phyloP scores from a whole-genome alignment of 148 eudicot genomes.

The Chenopodium quinoa region DNA sequence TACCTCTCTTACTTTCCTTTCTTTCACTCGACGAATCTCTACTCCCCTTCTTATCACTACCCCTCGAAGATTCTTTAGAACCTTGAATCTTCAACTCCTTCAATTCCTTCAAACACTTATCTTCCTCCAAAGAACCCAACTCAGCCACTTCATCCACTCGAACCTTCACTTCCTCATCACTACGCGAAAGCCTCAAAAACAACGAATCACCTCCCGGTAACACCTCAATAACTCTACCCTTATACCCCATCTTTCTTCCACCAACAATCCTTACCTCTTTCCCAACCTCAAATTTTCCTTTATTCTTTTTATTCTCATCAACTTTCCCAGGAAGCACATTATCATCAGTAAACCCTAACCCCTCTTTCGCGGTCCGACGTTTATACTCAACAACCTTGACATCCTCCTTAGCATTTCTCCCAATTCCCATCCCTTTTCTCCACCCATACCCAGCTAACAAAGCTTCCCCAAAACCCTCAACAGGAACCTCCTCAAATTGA shows the following conservation, averaged over 20 bases:
- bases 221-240: conserved; percentile 50
- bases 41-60: conserved; percentile 22
- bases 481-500: conserved; percentile 61
- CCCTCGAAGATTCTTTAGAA: conserved; percentile 22
- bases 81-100: conserved; percentile 49
- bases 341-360: conserved; percentile 57
- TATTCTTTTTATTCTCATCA: neutral
- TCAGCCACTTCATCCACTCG: conserved; percentile 49
- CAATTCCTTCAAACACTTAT: conserved; percentile 63
- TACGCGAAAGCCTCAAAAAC: conserved; percentile 46
- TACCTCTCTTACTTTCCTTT: conserved; percentile 39
- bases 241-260: conserved; percentile 58
- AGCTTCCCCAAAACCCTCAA: conserved; percentile 76
- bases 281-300: conserved; percentile 19
- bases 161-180: conserved; percentile 48
- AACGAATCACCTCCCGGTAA: conserved; percentile 33
- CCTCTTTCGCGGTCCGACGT: conserved; percentile 55
- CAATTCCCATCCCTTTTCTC: conserved; percentile 81
- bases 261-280: conserved; percentile 59
- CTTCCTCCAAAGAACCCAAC: conserved; percentile 72
- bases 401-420: conserved; percentile 68
- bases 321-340: conserved; percentile 2
- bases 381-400: conserved; percentile 58
- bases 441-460: conserved; percentile 88
- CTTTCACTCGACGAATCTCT: conserved; percentile 19